Conservation (phyloP, 768 basidiomycete genomes). For the Mrakia blollopis region DNA sequence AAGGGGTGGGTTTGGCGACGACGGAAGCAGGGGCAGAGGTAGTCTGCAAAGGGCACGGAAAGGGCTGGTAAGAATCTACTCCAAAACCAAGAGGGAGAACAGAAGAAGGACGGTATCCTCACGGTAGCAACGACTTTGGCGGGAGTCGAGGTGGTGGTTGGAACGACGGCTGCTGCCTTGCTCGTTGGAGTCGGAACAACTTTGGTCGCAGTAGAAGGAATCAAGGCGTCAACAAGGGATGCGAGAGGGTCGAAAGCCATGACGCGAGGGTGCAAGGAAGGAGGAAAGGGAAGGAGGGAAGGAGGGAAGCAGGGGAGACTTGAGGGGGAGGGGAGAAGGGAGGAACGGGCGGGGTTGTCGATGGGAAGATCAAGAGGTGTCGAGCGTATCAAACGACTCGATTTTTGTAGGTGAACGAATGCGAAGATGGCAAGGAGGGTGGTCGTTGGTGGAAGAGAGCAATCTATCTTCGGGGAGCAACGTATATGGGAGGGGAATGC, state of each 20-base stretch:
- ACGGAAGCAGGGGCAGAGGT: background rate
- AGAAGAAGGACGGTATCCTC: background rate
- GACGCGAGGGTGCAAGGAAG: background rate
- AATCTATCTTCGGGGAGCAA: background rate
- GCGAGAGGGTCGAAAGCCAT: background rate
- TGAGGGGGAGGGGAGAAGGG: background rate
- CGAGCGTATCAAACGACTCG: slow-evolving; percentile 11
- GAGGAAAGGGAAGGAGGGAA: background rate
- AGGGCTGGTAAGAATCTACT: background rate
- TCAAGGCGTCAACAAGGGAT: background rate
- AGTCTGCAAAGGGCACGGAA: background rate
- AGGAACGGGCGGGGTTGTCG: background rate
- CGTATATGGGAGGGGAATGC: background rate
- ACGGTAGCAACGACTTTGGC: background rate
- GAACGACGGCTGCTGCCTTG: background rate
- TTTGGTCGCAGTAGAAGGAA: background rate
- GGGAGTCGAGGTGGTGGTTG: background rate
- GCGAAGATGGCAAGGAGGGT: background rate
- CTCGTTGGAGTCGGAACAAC: background rate
- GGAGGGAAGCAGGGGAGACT: background rate
- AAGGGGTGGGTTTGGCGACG: background rate
- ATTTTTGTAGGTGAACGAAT: background rate
- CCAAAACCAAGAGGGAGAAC: background rate
- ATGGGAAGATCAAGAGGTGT: background rate
- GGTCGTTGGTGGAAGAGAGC: background rate